Evolutionary conservation across 495 filamentous ascomycete species (phyloP).

Genomic region (Hypoxylon lienhwacheense): DNA sequence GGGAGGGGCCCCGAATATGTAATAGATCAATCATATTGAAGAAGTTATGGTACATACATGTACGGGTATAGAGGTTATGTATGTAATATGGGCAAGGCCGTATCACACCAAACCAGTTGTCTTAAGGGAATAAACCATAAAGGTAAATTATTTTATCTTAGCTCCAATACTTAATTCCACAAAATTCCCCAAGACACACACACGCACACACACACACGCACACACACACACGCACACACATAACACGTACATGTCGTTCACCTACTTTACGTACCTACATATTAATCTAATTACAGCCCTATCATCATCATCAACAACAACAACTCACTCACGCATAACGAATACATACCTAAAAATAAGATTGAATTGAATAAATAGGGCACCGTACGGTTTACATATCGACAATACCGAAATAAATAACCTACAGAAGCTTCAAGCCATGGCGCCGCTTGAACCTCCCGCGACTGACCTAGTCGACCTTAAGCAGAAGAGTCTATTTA

Average conservation of each 20-base stretch:
- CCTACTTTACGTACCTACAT: not conserved
- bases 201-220: too few relatives aligned
- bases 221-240: too few relatives aligned
- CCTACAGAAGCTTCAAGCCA: slow-evolving; percentile 15
- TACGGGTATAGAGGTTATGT: too few relatives aligned
- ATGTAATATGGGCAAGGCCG: slow-evolving; percentile 9
- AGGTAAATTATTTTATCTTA: too few relatives aligned
- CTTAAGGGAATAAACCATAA: slow-evolving; percentile 11
- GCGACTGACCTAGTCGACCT: slow-evolving; percentile 60
- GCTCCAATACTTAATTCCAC: slow-evolving; percentile 22
- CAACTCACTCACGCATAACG: not conserved
- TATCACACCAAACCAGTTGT: slow-evolving; percentile 16
- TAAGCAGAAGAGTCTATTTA: slow-evolving; percentile 62
- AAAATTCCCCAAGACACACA: slow-evolving; percentile 9
- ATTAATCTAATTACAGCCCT: not conserved
- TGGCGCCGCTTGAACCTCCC: slow-evolving; percentile 33
- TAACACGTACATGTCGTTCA: too few relatives aligned
- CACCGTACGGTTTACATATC: not conserved
- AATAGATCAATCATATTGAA: not conserved
- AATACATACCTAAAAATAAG: too few relatives aligned
- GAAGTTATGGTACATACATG: too few relatives aligned
- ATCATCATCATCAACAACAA: slow-evolving; percentile 7
- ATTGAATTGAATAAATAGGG: too few relatives aligned
- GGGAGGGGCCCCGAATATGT: slow-evolving; percentile 13
- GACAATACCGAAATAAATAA: not conserved